Base-by-base conservation (phyloP, 768 basidiomycete species). In the Candolleomyces efflorescens region DNA sequence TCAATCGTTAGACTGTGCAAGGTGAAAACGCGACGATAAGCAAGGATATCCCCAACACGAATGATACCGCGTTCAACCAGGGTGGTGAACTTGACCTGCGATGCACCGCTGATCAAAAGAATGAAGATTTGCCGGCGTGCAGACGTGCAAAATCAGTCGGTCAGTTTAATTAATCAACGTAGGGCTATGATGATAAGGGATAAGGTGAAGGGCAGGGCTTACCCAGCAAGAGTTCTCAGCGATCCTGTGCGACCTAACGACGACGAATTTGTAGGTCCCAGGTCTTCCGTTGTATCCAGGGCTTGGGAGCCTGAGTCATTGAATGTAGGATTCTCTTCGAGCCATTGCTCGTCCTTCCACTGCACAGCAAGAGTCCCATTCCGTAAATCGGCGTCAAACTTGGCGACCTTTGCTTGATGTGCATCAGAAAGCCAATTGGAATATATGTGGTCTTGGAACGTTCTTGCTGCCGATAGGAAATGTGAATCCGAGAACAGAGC, bases 301-400 rank as follows among this genome's bases (percentile, higher is more conserved):
- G 6, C 5, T 32, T 5, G 1, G 5, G 32, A 7, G 6, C 7
- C 32, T 5, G 32, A 32, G 32, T 32, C 5, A 32, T 32, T 32
- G 32, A 32, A 32, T 32, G 32, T 5, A 32, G 32, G 32, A 46
- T 83, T 78, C 5, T 79, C 77, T 39, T 67, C 68, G 49, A 77
- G 76, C 85, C 85, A 87, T 36, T 73, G 76, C 36, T 85, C 81
- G 63, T 87, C 85, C 63, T 87, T 87, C 83, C 83, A 85, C 39
- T 81, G 75, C 12, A 78, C 83, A 27, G 82, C 77, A 36, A 83
- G 55, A 7, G 70, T 75, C 0, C 83, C 84, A 13, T 72, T 64
- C 2, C 61, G 60, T 20, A 84, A 71, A 17, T 79, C 82, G 15
- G 71, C 68, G 45, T 74, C 58, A 64, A 78, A 85, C 59, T 73